Conservation (phyloP, 2,329 filamentous ascomycete genomes). For the Colletotrichum camelliae region DNA sequence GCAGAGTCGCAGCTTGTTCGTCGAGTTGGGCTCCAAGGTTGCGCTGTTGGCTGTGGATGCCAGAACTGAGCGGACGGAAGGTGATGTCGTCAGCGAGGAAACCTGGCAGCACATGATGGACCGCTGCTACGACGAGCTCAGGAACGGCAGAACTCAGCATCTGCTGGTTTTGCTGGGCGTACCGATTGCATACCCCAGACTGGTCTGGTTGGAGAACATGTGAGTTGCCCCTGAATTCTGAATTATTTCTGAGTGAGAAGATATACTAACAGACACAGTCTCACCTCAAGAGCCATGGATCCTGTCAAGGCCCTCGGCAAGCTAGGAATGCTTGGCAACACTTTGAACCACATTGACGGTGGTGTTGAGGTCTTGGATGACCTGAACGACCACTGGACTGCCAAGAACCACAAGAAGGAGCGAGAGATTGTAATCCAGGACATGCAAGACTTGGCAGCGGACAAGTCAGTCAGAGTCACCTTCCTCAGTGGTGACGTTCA, state of each 20-base stretch:
- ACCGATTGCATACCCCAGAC: conserved; percentile 79
- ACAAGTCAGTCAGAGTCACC: conserved; percentile 90
- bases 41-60: conserved; percentile 89
- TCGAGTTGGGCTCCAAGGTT: conserved; percentile 80
- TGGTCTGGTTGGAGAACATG: conserved; percentile 74
- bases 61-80: conserved; percentile 85
- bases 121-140: conserved; percentile 80
- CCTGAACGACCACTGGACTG: conserved; percentile 96
- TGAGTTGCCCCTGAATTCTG: conserved; percentile 41
- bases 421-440: conserved; percentile 87
- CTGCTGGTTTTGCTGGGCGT: conserved; percentile 87
- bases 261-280: conserved; percentile 46
- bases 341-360: conserved; percentile 89
- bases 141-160: conserved; percentile 86
- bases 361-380: conserved; percentile 92
- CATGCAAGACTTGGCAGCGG: conserved; percentile 89
- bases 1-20: conserved; percentile 82
- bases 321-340: conserved; percentile 77
- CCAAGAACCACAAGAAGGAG: conserved; percentile 91
- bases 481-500: conserved; percentile 95
- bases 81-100: conserved; percentile 79
- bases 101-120: conserved; percentile 90
- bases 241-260: not conserved
- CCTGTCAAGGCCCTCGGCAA: conserved; percentile 89
- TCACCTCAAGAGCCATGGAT: conserved; percentile 86